A percentile compares a stretch with the other conserved stretches of the same genome.
phyloP scores from a whole-genome alignment of 805 yeast species.

The Yarrowia bubula region DNA sequence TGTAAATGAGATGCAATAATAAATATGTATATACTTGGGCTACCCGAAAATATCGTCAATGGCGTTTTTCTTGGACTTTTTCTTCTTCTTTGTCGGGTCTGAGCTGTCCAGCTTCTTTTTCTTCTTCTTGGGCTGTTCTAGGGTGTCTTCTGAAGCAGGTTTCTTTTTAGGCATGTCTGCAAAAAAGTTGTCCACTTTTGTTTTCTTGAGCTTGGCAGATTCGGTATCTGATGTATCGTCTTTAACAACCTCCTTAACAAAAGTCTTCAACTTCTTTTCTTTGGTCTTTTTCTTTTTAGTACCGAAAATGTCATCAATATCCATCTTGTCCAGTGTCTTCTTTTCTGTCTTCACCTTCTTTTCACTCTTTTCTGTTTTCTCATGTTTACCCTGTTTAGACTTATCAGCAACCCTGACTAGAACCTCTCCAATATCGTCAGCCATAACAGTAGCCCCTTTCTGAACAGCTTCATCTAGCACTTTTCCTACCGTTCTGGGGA shows the following conservation, averaged over 20 bases:
- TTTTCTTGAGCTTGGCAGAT: background rate
- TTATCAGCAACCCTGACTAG: slow-evolving; percentile 29
- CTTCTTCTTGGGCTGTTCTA: slow-evolving; percentile 28
- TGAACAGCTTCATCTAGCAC: background rate
- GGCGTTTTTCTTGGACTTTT: slow-evolving; percentile 51
- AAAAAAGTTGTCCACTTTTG: slow-evolving; percentile 19
- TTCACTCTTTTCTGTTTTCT: background rate
- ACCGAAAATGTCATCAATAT: slow-evolving; percentile 4
- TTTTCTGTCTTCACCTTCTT: background rate
- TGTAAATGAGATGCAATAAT: background rate
- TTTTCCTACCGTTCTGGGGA: slow-evolving; percentile 15
- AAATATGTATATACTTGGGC: background rate
- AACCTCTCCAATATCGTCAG: slow-evolving; percentile 33
- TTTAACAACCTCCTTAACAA: background rate
- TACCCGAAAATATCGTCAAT: slow-evolving; percentile 77
- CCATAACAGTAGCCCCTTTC: background rate
- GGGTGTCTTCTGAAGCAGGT: slow-evolving; percentile 12
- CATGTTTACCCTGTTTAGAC: background rate
- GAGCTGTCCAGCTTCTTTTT: slow-evolving; percentile 30
- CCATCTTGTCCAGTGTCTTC: background rate
- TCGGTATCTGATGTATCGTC: background rate
- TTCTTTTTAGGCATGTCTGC: slow-evolving; percentile 19
- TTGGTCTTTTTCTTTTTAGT: background rate
- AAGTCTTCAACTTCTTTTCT: background rate
- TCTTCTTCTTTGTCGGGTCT: slow-evolving; percentile 40